Base-by-base conservation (phyloP, 2,329 filamentous ascomycete species). In the Exophiala sideris region DNA sequence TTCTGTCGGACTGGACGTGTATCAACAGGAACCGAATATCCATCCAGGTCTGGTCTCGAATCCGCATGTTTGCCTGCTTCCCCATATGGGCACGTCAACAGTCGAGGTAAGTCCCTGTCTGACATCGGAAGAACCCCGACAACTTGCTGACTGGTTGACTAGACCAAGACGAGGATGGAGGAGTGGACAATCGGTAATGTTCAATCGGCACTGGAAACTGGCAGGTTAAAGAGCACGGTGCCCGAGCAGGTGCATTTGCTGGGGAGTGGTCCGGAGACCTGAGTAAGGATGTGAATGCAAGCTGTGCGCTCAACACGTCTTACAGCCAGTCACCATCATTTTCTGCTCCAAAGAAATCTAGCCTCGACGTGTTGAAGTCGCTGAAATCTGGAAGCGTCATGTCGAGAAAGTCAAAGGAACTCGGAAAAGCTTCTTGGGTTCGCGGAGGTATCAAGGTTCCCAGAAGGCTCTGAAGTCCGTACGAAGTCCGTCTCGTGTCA, bases 41-140 rank as follows among this genome's bases (percentile, higher is more conserved):
- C 88, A 94, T 65, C 84, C 84, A 0, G 87, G 86, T 1, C 74
- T 95, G 40, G 62, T 91, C 10, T 73, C 75, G n/a, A 91, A 92
- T 66, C 82, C 82, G 2, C 80, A 83, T 62, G 88, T 89, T 34
- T 45, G 45, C 21, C 45, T 54, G 16, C 73, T 94, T 36, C 89
- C 89, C 48, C 89, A 95, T 70, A 88, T 94, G 87, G 89, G 89
- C 0, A 95, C 90, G 0, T 90, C 82, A 78, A 91, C 88, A 1
- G 74, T 84, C 21, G 89, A 87, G 39, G 48, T 51, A 9, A 2
- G n/a, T 20, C 39, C 8, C 29, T 10, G 8, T 10, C 32, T 32
- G 20, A 38, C 10, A 24, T n/a, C 44, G 24, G 44, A 24, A 18
- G 16, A 2, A 18, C 16, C 16, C 16, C 16, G 16, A 18, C 16